phyloP scores from a whole-genome alignment of 768 basidiomycete species.

The Tephrocybe sp. region DNA sequence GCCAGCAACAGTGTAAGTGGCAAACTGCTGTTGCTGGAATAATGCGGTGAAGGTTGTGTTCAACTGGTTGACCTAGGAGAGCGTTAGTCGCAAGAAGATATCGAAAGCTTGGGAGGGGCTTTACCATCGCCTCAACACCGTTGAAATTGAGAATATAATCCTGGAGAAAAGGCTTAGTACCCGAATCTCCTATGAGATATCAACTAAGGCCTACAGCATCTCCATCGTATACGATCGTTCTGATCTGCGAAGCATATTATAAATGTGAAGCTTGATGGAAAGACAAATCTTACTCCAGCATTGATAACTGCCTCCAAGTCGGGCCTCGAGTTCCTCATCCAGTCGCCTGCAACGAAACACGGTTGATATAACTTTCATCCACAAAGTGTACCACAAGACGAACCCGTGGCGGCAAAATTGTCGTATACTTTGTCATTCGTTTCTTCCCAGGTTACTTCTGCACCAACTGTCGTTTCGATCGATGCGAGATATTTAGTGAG shows the following conservation, averaged over 20 bases:
- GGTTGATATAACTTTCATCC: not conserved
- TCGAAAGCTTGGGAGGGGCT: too few relatives aligned
- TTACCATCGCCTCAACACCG: slow-evolving; percentile 60
- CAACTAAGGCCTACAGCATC: slow-evolving; percentile 43
- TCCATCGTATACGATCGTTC: slow-evolving; percentile 55
- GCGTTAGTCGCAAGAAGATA: too few relatives aligned
- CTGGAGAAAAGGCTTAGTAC: slow-evolving; percentile 18
- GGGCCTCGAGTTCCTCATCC: slow-evolving; percentile 54
- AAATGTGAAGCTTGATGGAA: not conserved
- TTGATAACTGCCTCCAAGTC: slow-evolving; percentile 58
- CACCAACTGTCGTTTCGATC: slow-evolving; percentile 39
- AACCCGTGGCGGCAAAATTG: slow-evolving; percentile 51
- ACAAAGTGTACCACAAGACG: slow-evolving; percentile 1
- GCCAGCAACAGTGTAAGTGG: slow-evolving; percentile 51
- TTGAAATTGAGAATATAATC: slow-evolving; percentile 56
- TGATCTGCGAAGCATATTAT: slow-evolving; percentile 23
- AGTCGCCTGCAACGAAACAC: slow-evolving; percentile 41
- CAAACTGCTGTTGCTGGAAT: slow-evolving; percentile 43
- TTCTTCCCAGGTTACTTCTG: slow-evolving; percentile 42
- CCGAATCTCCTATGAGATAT: not conserved
- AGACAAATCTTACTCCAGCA: slow-evolving; percentile 42
- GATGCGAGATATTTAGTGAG: slow-evolving; percentile 32
- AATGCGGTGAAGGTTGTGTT: slow-evolving; percentile 43
- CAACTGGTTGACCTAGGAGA: slow-evolving; percentile 50
- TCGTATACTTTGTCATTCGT: slow-evolving; percentile 42